Base-by-base conservation (phyloP, 345 rosid species). In the Gossypium thurberi region DNA sequence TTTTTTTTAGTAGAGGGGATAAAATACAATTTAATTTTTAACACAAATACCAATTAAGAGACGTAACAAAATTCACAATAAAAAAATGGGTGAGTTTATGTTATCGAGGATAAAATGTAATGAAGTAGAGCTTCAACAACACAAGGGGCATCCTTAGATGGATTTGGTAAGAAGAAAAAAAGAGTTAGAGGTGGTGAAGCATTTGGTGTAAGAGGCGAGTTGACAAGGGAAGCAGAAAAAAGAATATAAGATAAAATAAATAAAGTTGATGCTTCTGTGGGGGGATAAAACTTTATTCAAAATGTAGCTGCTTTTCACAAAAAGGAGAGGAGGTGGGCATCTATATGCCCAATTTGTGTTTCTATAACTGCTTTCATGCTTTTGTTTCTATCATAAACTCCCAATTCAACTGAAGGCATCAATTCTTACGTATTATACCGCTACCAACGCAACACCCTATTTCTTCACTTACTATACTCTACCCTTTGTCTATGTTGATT, bases 261-360 rank as follows among this genome's bases (percentile, higher is more conserved):
- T 18, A 74, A 74, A 75, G 70, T 48, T 6, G 75, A 71, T 71
- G 79, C 77, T 77, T 78, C 28, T 59, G 64, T 75, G 78, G 65
- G 51, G 71, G 23, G 10, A 48, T 28, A 4, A 7, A 58, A 72
- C 84, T 83, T 81, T 81, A 81, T 78, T 81, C 65, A 83, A 83
- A 83, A 77, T 77, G 82, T 50, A 61, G 50, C 40, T 69, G 59
- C 81, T 80, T 75, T 74, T 83, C 51, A 76, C 77, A 48, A 70
- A 83, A 80, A 80, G 75, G 65, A 1, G 28, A 52, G 77, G 76
- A 65, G 58, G 52, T 75, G 71, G 46, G 70, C 72, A 72, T 76
- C 73, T 47, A 44, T 47, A 42, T 55, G 25, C 73, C 56, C 14
- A 8, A 17, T 33, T 51, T 51, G 63, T 69, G 61, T 61, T 46